Base-by-base conservation (phyloP, 2,329 filamentous ascomycete genomes). In the Aquanectria penicillioides region DNA sequence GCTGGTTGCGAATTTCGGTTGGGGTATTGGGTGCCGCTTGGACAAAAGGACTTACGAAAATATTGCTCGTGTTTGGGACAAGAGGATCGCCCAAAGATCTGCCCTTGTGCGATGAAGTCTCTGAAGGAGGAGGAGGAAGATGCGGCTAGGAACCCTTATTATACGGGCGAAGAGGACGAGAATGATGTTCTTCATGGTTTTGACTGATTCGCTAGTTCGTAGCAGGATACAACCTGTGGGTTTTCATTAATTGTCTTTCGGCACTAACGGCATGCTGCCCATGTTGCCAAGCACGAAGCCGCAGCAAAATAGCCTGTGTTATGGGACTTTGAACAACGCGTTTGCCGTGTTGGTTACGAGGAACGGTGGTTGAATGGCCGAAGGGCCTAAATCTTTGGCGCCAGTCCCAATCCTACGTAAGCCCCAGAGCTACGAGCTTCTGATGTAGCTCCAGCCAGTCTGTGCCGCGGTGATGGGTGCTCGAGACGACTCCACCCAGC, bases 21-120 rank as follows among this genome's bases (percentile, higher is more conserved):
- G 1, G 70, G 70, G 5, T 72, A 73, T 25, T 73, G 70, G 68
- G 48, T 73, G 6, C 65, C 61, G 8, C n/a, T 71, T 11, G 69
- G 70, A 1, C 57, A 68, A 13, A 64, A 51, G 11, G 63, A 71
- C 25, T 7, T 43, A 9, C 20, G 3, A 23, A 5, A 6, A 20
- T 33, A 11, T 12, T 20, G 17, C 6, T 49, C n/a, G n/a, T n/a
- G n/a, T n/a, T n/a, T n/a, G n/a, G n/a, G n/a, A n/a, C n/a, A n/a
- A n/a, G n/a, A n/a, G n/a, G n/a, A n/a, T n/a, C n/a, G n/a, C n/a
- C n/a, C n/a, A n/a, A n/a, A n/a, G n/a, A n/a, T n/a, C n/a, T n/a
- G n/a, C n/a, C n/a, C n/a, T n/a, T n/a, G n/a, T n/a, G n/a, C n/a
- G n/a, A n/a, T n/a, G n/a, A n/a, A n/a, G n/a, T n/a, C n/a, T n/a